These are phyloP conservation scores for Cenchrus americanus DNA, from an alignment of 176 grass and related monocot species.

Conservation along the genomic window DNA sequence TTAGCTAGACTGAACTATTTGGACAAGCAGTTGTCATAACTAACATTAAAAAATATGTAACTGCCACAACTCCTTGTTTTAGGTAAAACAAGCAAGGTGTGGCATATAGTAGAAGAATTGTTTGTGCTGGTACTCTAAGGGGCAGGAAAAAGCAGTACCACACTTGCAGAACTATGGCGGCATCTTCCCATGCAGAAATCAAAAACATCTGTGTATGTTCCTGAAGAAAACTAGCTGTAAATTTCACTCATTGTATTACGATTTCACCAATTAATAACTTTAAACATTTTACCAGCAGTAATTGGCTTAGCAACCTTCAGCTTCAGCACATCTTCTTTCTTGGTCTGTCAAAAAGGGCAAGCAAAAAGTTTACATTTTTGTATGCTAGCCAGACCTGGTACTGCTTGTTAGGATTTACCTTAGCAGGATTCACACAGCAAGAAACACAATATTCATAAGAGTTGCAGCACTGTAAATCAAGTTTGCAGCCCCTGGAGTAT, in stretches of 20 bases:
- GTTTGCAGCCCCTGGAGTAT: constrained; percentile 78
- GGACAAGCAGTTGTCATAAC: constrained; percentile 8
- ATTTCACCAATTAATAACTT: not conserved
- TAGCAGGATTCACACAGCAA: constrained; percentile 88
- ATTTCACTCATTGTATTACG: constrained; percentile 23
- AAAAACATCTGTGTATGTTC: constrained; percentile 68
- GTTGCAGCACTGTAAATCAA: constrained; percentile 74
- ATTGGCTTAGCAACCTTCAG: constrained; percentile 82
- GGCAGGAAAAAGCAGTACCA: constrained; percentile 49
- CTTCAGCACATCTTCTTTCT: constrained; percentile 65
- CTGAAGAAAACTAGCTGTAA: constrained; percentile 46
- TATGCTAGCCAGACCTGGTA: constrained; percentile 15
- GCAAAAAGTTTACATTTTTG: constrained; percentile 10
- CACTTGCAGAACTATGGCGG: constrained; percentile 87
- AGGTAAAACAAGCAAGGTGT: constrained; percentile 16
- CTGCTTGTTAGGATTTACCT: constrained; percentile 50
- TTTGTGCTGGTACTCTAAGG: not conserved
- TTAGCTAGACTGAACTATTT: constrained; percentile 17
- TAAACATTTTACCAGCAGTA: constrained; percentile 70
- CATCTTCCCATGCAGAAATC: constrained; percentile 93
- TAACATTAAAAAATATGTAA: constrained; percentile 12
- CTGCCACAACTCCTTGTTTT: not conserved
- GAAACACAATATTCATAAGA: constrained; percentile 97
- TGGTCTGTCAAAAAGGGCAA: constrained; percentile 55
- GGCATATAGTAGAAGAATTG: not conserved